phyloP scores from a whole-genome alignment of 1,139 yeast species.

The Suhomyces bribrorum region DNA sequence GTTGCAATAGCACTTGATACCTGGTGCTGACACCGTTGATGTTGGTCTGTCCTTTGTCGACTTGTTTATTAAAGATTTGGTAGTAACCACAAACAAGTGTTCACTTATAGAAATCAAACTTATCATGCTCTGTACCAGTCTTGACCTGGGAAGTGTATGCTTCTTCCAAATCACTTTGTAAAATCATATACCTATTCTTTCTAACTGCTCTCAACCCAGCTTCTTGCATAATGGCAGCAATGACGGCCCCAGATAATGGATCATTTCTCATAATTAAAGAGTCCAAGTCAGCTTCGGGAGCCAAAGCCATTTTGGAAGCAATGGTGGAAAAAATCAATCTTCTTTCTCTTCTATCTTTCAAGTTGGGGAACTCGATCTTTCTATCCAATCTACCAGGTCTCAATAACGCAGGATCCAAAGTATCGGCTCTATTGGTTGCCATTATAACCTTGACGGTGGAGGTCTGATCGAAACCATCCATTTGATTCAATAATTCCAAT shows the following conservation, averaged over 20 bases:
- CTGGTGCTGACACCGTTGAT: too few relatives aligned
- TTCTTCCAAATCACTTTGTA: conserved; percentile 95
- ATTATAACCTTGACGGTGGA: conserved; percentile 95
- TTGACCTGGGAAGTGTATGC: conserved; percentile 97
- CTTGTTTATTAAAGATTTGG: too few relatives aligned
- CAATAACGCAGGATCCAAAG: conserved; percentile 93
- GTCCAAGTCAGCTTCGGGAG: conserved; percentile 97
- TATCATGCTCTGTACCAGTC: conserved; percentile 92
- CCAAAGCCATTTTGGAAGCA: conserved; percentile 96
- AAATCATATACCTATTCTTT: conserved; percentile 93
- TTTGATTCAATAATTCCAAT: conserved; percentile 92
- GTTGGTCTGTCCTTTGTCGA: too few relatives aligned
- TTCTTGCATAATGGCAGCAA: conserved; percentile 99
- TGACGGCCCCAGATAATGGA: conserved; percentile 95
- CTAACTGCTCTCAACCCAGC: conserved; percentile 98
- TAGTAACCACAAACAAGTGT: too few relatives aligned
- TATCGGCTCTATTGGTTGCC: conserved; percentile 99
- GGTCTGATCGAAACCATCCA: conserved; percentile 98
- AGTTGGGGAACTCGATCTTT: conserved; percentile 93
- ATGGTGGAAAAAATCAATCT: conserved; percentile 93
- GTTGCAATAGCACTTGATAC: too few relatives aligned
- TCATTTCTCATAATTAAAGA: conserved; percentile 93
- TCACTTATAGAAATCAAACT: conserved; percentile 94
- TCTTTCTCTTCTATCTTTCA: conserved; percentile 96
- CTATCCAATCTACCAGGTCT: conserved; percentile 99